Evolutionary conservation across 2,329 filamentous ascomycete species (phyloP), one percentile per base, ranked within the genome.

Genomic region (Trichoderma simmonsii): DNA sequence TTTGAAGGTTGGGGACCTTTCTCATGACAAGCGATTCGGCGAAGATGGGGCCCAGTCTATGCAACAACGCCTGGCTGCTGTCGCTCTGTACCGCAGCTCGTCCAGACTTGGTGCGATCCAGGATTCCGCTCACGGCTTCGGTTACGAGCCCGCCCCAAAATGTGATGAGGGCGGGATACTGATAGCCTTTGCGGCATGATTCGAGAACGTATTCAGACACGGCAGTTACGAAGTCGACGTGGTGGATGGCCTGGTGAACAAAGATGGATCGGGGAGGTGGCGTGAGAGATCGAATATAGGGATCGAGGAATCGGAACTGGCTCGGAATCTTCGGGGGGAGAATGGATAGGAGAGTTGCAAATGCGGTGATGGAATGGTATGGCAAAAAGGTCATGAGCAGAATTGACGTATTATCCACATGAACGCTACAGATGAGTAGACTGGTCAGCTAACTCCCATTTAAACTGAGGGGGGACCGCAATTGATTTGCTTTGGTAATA

Each of bases 141-240:
- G 94, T 93, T 80, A 93, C 91, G 66, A 98, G 86, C 60, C 94
- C 92, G 5, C 92, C 94, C 95, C 96, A 99, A 80, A 99, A 98
- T 0, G 93, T 92, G 70, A 97, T 83, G 72, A 98, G 83, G 1
- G 90, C 89, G 51, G 93, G 89, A 76, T 96, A 93, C 69, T 95
- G 90, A 72, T 93, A 91, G 68, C 90, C 88, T 54, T 88, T 85
- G 68, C 89, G 88, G 78, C 94, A 91, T 28, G 93, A 90, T 72
- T 91, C 89, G 32, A 97, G 83, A 14, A 94, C 91, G 82, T 97
- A 93, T 70, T 89, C 85, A 76, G 96, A 97, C 69, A 98, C 85
- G 11, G 89, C 85, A 1, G 91, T 86, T 74, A 97, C 89, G 76
- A 99, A 93, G 3, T 88, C 86, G 48, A 90, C 87, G 73, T 94